These are phyloP conservation scores for Aspergillus fumigatus DNA, from an alignment of 2,329 filamentous ascomycete genomes.

Conservation along the genomic window DNA sequence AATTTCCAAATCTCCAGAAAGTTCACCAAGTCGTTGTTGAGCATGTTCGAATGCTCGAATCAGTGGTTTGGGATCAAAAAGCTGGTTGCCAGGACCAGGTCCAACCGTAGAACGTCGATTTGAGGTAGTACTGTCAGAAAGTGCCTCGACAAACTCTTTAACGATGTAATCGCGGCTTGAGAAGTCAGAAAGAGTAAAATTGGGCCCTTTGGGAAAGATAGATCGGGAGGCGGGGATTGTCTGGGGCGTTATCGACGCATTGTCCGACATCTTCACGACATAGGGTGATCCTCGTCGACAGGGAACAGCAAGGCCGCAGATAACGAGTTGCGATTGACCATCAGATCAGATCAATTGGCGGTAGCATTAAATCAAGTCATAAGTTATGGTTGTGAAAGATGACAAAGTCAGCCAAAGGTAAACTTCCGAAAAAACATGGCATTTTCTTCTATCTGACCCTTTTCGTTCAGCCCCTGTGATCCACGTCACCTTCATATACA, in stretches of 20 bases:
- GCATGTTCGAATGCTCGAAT: constrained; percentile 89
- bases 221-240: constrained; percentile 52
- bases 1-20: constrained; percentile 74
- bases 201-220: constrained; percentile 72
- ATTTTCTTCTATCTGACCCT: neutral
- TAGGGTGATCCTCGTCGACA: constrained; percentile 2
- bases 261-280: constrained; percentile 34
- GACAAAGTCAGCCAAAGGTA: neutral
- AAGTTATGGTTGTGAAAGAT: neutral
- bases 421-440: neutral
- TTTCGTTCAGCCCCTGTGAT: neutral
- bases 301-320: constrained; percentile 2
- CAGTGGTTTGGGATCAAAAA: constrained; percentile 93
- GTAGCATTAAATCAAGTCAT: neutral
- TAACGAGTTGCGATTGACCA: neutral
- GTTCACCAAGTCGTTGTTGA: constrained; percentile 46
- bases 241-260: constrained; percentile 37
- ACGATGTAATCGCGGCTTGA: constrained; percentile 93
- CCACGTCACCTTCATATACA: neutral
- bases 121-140: constrained; percentile 75
- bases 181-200: constrained; percentile 84
- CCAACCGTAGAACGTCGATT: constrained; percentile 70
- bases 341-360: neutral
- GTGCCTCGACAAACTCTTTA: constrained; percentile 90
- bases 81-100: constrained; percentile 35